Conservation (phyloP, 192 early-diverging fungal species). For the Backusella psychrophila region DNA sequence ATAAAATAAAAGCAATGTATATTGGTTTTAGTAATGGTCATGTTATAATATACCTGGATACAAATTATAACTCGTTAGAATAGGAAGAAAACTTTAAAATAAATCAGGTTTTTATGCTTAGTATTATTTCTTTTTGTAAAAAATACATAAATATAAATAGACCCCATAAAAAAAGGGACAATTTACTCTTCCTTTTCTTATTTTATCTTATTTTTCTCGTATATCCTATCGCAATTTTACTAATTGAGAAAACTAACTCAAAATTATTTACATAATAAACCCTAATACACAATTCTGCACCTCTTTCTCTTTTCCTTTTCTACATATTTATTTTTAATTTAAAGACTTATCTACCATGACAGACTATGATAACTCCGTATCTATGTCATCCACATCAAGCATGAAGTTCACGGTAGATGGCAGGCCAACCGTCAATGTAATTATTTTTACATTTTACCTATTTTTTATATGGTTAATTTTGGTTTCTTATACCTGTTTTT, state of each 20-base stretch:
- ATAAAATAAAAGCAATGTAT: not conserved
- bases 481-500: not conserved
- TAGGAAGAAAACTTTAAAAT: slow-evolving; percentile 7
- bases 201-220: not conserved
- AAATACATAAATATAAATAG: not conserved
- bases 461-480: not conserved
- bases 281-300: not conserved
- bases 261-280: not conserved
- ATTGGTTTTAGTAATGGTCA: not conserved
- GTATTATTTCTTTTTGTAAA: not conserved
- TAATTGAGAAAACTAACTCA: not conserved
- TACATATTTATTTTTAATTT: not conserved
- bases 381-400: slow-evolving; percentile 37
- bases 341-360: not conserved
- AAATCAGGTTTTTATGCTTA: not conserved
- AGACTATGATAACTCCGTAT: slow-evolving; percentile 8
- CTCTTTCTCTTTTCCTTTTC: not conserved
- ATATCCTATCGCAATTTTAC: not conserved
- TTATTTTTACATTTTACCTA: not conserved
- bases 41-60: slow-evolving; percentile 9
- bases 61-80: not conserved
- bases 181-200: not conserved
- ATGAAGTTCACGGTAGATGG: slow-evolving; percentile 57
- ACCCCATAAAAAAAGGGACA: not conserved
- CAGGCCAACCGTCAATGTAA: slow-evolving; percentile 54